Conservation (phyloP, 371 early-diverging fungal species). For the Dentiscutata heterogama region DNA sequence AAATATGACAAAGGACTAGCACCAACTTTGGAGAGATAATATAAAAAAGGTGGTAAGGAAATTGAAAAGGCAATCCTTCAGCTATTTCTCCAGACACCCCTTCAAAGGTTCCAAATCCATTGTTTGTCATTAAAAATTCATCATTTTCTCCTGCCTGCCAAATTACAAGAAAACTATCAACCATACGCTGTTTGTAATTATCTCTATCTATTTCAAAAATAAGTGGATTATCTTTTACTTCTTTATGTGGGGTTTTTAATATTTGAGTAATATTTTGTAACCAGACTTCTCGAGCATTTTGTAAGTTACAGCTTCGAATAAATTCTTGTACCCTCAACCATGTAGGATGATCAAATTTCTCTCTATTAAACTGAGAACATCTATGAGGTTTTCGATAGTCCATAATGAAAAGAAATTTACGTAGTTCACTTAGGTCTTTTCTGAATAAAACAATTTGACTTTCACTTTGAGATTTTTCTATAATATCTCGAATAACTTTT, state of each 20-base stretch:
- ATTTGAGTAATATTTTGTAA: slow-evolving; percentile 37
- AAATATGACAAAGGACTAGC: slow-evolving; percentile 36
- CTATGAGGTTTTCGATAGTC: slow-evolving; percentile 31
- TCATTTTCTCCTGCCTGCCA: slow-evolving; percentile 42
- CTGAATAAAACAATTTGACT: slow-evolving; percentile 27
- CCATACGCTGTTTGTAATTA: slow-evolving; percentile 26
- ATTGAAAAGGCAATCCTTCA: slow-evolving; percentile 4
- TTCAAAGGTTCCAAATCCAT: slow-evolving; percentile 42
- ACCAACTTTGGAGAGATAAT: slow-evolving; percentile 44
- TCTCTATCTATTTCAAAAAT: slow-evolving; percentile 29
- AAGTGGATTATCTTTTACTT: not conserved
- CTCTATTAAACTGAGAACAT: slow-evolving; percentile 25
- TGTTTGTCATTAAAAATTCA: slow-evolving; percentile 34
- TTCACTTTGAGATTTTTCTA: slow-evolving; percentile 26
- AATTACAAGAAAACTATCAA: slow-evolving; percentile 37
- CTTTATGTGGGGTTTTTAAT: not conserved
- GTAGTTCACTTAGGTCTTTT: slow-evolving; percentile 21
- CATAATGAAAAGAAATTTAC: slow-evolving; percentile 40
- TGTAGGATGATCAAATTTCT: not conserved
- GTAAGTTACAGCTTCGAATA: slow-evolving; percentile 23
- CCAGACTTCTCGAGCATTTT: slow-evolving; percentile 35
- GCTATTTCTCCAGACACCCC: not conserved
- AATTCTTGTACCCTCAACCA: not conserved
- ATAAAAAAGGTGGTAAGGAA: slow-evolving; percentile 37
- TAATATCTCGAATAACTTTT: slow-evolving; percentile 28